Evolutionary conservation across 345 rosid species (phyloP), one percentile per base, ranked within the genome.

Genomic region (Brassica incana): DNA sequence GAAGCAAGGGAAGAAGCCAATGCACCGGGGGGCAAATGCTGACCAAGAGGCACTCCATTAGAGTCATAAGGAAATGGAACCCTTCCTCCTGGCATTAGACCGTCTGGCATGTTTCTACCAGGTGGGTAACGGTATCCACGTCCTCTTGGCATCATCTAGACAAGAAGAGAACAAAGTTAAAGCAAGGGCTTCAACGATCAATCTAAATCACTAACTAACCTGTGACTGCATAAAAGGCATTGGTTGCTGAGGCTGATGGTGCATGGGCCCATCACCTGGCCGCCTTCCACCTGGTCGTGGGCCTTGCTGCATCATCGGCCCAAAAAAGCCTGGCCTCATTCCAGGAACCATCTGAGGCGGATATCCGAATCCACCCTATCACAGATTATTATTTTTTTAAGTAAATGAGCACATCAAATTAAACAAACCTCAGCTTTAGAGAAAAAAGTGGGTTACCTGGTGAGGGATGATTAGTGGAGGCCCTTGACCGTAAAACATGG

Each of bases 281-380:
- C 94, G 85, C 71, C 98, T 85, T 15, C 96, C 94, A 56, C 96
- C 91, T 73, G 95, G 92, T 30, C 94, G 92, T 76, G 86, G 97
- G 14, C 92, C 90, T 82, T 90, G 98, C 79, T 86, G 99, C 76
- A 89, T 95, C 97, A 92, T 91, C 0, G 97, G 97, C 58, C 92
- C 86, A 18, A 70, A 82, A 59, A 38, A 78, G 67, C 45, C 67
- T 48, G 85, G 85, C 76, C 95, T 87, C 97, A 95, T 90, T 33
- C 97, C 99, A 69, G 97, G 97, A 80, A 95, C 91, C 48, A 93
- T 88, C 82, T 92, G 98, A 81, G 89, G 97, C 80, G 93, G 99
- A 87, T 95, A 93, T 71, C 98, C 99, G 80, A 90, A 95, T 75
- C 97, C 98, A 78, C 98, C 32, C 32, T 29, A 29, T 29, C 32